These are phyloP conservation scores for Sordariomycetes sp. DNA, from an alignment of 2,329 filamentous ascomycete genomes.

Conservation along the genomic window DNA sequence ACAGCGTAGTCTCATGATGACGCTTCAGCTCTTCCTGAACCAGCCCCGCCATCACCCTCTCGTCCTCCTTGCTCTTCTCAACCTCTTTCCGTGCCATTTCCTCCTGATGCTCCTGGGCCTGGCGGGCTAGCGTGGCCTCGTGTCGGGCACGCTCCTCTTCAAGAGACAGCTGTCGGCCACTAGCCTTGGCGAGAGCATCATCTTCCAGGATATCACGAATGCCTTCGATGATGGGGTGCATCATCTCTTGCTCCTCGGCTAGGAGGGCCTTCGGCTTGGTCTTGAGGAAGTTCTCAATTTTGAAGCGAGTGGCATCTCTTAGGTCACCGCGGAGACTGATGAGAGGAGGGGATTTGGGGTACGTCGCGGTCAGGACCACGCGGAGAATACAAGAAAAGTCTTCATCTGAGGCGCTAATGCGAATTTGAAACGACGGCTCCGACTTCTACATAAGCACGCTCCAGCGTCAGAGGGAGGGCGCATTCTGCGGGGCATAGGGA, in stretches of 20 bases:
- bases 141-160: constrained; percentile 82
- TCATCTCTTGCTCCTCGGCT: constrained; percentile 44
- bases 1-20: constrained; percentile 52
- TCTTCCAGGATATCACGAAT: constrained; percentile 75
- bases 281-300: constrained; percentile 55
- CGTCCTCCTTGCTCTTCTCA: constrained; percentile 54
- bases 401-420: constrained; percentile 62
- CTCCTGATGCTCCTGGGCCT: constrained; percentile 45
- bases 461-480: constrained; percentile 1
- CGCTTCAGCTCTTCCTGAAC: constrained; percentile 62
- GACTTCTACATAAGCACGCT: constrained; percentile 46
- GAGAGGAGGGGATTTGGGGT: constrained; percentile 73
- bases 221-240: constrained; percentile 55
- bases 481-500: constrained; percentile 6
- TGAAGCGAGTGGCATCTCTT: constrained; percentile 59
- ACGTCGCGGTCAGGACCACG: constrained; percentile 79
- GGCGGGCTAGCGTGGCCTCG: constrained; percentile 57
- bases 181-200: constrained; percentile 66
- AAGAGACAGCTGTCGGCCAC: constrained; percentile 67
- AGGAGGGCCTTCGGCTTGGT: constrained; percentile 44
- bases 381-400: constrained; percentile 62
- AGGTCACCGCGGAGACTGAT: constrained; percentile 55
- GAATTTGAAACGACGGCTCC: constrained; percentile 73
- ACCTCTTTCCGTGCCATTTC: constrained; percentile 40
- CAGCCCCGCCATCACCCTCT: constrained; percentile 58